Evolutionary conservation across 805 yeast species (phyloP), one percentile per base, ranked within the genome.

Genomic region (Cephaloascus fragrans): DNA sequence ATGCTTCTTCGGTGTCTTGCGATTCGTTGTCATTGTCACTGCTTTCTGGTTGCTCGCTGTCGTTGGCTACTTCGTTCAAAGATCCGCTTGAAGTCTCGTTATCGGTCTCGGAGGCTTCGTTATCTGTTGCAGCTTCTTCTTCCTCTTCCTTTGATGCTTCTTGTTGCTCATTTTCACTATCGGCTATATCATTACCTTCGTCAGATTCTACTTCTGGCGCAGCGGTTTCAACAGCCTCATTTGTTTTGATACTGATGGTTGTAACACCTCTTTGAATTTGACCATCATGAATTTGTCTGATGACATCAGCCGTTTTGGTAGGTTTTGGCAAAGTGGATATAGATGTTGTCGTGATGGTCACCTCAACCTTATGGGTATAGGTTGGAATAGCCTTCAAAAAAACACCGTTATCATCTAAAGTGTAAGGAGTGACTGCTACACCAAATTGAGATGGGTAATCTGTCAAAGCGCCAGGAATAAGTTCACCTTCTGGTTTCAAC

Each of bases 381-480:
- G 49, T 23, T 32, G 35, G 32, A 4, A 37, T 35, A 4, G 59
- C 56, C 37, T 46, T 50, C 26, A 43, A 44, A 32, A 46, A 52
- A 10, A 46, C 53, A 2, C 55, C 57, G 8, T 47, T 47, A 15
- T 43, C 44, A 38, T 46, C 51, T 10, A 47, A 23, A 8, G 38
- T 35, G 39, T 45, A 59, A 1, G 59, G 59, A 23, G 49, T 57
- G 18, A 62, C 61, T 32, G 60, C 59, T 29, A 64, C 44, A 1
- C 68, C 69, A 45, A 64, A 64, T 3, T 44, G 39, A 38, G 59
- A 64, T 1, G 62, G 62, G 19, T 62, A 46, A 3, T 67, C 44
- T 12, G 44, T 45, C 29, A 43, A 39, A 18, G 60, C 53, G 1
- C 55, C 58, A 10, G 36, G 41, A 3, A 45, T 35, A 2, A 36